Evolutionary conservation across 805 yeast genomes (phyloP), one percentile per base, ranked within the genome.

Genomic region (Cyberlindnera saturnus): DNA sequence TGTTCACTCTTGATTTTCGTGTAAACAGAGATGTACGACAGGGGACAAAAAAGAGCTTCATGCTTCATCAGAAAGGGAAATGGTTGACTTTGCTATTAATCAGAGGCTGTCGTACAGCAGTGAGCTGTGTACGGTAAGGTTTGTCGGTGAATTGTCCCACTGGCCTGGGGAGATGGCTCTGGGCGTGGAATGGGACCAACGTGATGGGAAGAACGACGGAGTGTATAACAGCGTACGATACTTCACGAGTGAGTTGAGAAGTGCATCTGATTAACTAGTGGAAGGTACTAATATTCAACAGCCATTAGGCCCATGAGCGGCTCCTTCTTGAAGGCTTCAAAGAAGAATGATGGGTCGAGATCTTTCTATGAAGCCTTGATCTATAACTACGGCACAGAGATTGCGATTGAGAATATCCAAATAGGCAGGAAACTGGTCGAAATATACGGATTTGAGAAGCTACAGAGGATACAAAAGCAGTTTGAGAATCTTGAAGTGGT

Each of bases 181-280:
- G 13, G 97, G 97, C 0, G 71, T 90, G 4, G 96, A 90, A 60
- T 90, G 96, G 96, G 97, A 90, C 58, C 62, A 71, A 0, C 43
- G 46, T 0, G 67, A 88, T 31, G 97, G 97, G 1, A 86, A 81
- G 53, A 79, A 89, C 58, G 65, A 74, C 48, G 98, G 98, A 0
- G 44, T 57, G 1, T 47, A 77, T 23, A 66, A 74, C 17, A 86
- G 82, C 0, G 53, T 62, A 0, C 52, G 58, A 41, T 86, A 86
- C 58, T 90, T 90, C 59, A 17, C 20, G 5, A 36, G 40, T 38
- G 40, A 14, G 34, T 38, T 13, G 11, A 20, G 30, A 31, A n/a
- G 16, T 31, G 3, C 18, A 11, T 10, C 18, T 8, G 13, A 10
- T 3, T 36, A 29, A n/a, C 8, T 14, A n/a, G 20, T 36, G 32